Conservation (phyloP, 176 grass and related monocot species). For the Eragrostis curvula region DNA sequence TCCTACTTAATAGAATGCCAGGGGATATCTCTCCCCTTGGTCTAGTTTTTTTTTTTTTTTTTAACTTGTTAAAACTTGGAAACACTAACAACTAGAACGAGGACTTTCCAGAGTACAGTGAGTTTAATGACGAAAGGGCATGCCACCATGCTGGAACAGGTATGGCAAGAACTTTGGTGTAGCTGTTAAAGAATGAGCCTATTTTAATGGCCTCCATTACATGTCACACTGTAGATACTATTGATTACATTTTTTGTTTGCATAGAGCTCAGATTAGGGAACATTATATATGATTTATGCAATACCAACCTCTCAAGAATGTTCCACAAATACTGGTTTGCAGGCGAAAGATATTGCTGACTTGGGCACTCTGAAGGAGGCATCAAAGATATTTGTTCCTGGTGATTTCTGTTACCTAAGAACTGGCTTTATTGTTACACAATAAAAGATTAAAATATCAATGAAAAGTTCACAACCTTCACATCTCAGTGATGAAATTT, state of each 20-base stretch:
- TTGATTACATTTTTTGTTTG: slow-evolving; percentile 15
- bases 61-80: slow-evolving; percentile 1
- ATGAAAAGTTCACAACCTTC: not conserved
- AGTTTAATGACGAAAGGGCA: slow-evolving; percentile 17
- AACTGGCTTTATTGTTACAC: not conserved
- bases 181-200: slow-evolving; percentile 16
- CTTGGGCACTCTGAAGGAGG: slow-evolving; percentile 85
- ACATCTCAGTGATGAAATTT: slow-evolving; percentile 9
- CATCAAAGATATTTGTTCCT: slow-evolving; percentile 95
- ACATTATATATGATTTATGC: slow-evolving; percentile 1
- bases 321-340: slow-evolving; percentile 38
- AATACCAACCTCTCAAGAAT: slow-evolving; percentile 21
- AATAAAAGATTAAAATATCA: not conserved
- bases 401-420: slow-evolving; percentile 60
- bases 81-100: not conserved
- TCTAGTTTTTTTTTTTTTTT: too few relatives aligned
- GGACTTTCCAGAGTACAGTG: not conserved
- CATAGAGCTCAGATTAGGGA: not conserved
- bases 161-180: not conserved
- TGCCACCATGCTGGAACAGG: not conserved
- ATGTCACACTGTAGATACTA: not conserved
- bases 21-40: too few relatives aligned
- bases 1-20: too few relatives aligned
- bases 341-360: slow-evolving; percentile 95
- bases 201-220: slow-evolving; percentile 7